phyloP scores from a whole-genome alignment of 1,139 yeast species.

The Pichia sp. region DNA sequence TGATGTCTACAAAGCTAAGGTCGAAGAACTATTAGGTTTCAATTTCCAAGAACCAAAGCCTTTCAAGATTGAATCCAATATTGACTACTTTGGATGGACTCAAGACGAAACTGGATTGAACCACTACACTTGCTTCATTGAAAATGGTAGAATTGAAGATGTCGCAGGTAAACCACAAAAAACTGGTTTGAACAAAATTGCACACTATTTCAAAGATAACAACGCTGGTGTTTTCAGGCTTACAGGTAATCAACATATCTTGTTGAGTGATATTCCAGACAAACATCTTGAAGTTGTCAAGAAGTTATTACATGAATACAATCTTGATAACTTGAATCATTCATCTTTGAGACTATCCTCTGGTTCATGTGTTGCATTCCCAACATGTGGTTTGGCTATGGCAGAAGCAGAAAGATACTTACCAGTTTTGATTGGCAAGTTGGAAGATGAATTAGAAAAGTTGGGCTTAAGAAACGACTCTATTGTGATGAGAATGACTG shows the following conservation, averaged over 20 bases:
- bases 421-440: constrained; percentile 74
- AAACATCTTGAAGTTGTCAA: constrained; percentile 62
- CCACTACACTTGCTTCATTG: constrained; percentile 92
- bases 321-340: constrained; percentile 70
- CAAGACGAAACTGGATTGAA: constrained; percentile 82
- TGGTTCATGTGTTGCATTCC: constrained; percentile 97
- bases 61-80: constrained; percentile 77
- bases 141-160: constrained; percentile 95
- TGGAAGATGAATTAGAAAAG: constrained; percentile 83
- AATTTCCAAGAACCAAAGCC: constrained; percentile 66
- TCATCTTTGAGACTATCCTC: constrained; percentile 85
- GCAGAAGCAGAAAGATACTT: constrained; percentile 96
- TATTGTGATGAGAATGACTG: constrained; percentile 97
- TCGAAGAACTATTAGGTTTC: constrained; percentile 79
- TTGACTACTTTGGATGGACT: constrained; percentile 92
- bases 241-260: constrained; percentile 93
- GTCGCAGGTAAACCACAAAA: constrained; percentile 88
- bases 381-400: constrained; percentile 98
- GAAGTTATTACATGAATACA: constrained; percentile 61
- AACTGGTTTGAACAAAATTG: constrained; percentile 77
- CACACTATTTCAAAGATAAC: constrained; percentile 55
- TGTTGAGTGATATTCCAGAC: constrained; percentile 70
- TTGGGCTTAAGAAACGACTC: constrained; percentile 93
- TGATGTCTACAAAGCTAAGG: constrained; percentile 71
- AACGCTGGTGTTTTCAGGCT: constrained; percentile 76